These are phyloP conservation scores for Nicotiana knightiana DNA, from an alignment of 257 asterid genomes.

Conservation along the genomic window DNA sequence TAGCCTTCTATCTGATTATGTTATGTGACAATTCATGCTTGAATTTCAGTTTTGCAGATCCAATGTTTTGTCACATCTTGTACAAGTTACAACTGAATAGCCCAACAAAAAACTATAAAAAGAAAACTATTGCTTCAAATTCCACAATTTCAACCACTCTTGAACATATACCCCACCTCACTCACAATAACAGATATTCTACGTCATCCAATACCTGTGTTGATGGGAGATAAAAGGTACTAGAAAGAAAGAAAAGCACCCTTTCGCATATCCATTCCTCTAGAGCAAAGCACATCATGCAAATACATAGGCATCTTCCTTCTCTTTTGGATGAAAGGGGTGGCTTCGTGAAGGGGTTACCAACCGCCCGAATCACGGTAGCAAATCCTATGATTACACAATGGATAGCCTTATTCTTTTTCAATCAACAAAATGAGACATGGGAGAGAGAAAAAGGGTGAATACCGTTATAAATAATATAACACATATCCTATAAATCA, in stretches of 20 bases:
- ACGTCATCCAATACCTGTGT: not conserved
- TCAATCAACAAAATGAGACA: not conserved
- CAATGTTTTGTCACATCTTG: not conserved
- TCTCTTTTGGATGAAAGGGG: not conserved
- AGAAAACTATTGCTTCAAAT: too few species aligned
- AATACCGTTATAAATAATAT: not conserved
- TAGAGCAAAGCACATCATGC: not conserved
- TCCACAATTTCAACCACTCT: not conserved
- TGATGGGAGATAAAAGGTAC: not conserved
- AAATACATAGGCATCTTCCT: not conserved
- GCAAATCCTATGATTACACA: too few species aligned
- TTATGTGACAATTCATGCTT: not conserved
- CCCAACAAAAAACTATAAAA: not conserved
- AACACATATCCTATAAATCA: not conserved
- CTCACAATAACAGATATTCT: not conserved
- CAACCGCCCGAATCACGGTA: not conserved
- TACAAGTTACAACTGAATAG: not conserved
- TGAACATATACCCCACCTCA: not conserved
- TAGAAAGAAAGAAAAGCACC: not conserved
- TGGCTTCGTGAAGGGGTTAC: not conserved
- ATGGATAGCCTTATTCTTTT: not conserved
- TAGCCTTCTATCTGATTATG: not conserved
- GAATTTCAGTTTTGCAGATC: not conserved
- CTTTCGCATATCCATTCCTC: not conserved
- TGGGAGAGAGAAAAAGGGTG: not conserved